Evolutionary conservation across 2,329 filamentous ascomycete genomes (phyloP).

Genomic region (Trichoderma koningiopsis): DNA sequence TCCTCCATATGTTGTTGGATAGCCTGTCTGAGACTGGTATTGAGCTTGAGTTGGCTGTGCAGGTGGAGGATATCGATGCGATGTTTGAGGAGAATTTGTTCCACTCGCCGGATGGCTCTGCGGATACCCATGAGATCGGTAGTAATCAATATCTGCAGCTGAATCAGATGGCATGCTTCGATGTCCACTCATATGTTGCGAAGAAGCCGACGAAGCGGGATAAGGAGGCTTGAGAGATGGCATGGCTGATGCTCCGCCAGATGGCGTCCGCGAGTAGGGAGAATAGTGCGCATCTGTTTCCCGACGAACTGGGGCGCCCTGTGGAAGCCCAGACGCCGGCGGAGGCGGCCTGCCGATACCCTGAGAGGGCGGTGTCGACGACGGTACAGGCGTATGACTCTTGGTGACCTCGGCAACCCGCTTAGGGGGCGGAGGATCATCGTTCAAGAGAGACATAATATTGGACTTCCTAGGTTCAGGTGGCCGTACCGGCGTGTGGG

Average conservation of each 20-base stretch:
- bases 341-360: conserved; percentile 47
- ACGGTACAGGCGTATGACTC: conserved; percentile 42
- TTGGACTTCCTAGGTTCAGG: conserved; percentile 61
- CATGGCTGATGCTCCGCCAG: conserved; percentile 49
- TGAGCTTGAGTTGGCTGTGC: conserved; percentile 41
- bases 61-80: conserved; percentile 50
- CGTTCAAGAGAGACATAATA: conserved; percentile 64
- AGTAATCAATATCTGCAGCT: conserved; percentile 52
- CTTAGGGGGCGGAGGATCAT: conserved; percentile 58
- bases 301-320: conserved; percentile 49
- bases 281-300: conserved; percentile 53
- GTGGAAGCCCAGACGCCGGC: conserved; percentile 43
- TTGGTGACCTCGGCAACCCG: conserved; percentile 52
- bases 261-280: conserved; percentile 44
- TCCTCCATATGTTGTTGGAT: conserved; percentile 46
- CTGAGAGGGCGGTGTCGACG: conserved; percentile 54
- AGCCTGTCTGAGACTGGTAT: conserved; percentile 50
- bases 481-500: conserved; percentile 43
- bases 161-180: conserved; percentile 44
- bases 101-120: conserved; percentile 40
- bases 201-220: conserved; percentile 51
- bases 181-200: conserved; percentile 50
- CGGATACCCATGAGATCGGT: conserved; percentile 43
- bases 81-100: conserved; percentile 51
- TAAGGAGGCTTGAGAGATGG: conserved; percentile 58